Percentiles rank a stretch among this genome's conserved stretches.
Conservation (phyloP, 2,329 filamentous ascomycete species). For the Aspergillus eucalypticola region DNA sequence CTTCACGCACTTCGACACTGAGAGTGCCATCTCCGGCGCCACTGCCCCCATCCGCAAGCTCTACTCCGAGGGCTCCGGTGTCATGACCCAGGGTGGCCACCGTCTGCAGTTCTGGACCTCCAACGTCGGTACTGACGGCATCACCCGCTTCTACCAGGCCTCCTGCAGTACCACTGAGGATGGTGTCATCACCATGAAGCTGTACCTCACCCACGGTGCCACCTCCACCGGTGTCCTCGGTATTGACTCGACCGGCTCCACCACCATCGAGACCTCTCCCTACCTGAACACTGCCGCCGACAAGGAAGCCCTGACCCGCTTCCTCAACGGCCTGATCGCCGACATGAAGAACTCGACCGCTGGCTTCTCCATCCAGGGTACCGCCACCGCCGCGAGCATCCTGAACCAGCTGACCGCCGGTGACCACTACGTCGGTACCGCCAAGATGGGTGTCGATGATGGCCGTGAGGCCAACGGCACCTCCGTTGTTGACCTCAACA, state of each 20-base stretch:
- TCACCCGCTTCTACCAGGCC: slow-evolving; percentile 25
- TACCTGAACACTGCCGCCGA: slow-evolving; percentile 20
- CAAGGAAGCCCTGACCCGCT: slow-evolving; percentile 15
- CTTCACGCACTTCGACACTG: slow-evolving; percentile 22
- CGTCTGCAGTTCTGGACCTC: slow-evolving; percentile 26
- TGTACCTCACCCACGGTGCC: slow-evolving; percentile 24
- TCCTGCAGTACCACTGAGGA: slow-evolving; percentile 19
- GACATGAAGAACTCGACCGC: slow-evolving; percentile 15
- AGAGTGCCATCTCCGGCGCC: slow-evolving; percentile 13
- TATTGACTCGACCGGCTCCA: slow-evolving; percentile 17
- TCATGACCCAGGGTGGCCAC: slow-evolving; percentile 22
- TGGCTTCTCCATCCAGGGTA: slow-evolving; percentile 19
- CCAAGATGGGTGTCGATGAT: slow-evolving; percentile 61
- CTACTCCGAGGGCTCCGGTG: slow-evolving; percentile 16
- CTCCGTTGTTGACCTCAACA: slow-evolving; percentile 63
- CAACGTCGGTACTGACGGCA: slow-evolving; percentile 19
- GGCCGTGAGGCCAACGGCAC: slow-evolving; percentile 54
- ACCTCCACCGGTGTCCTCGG: slow-evolving; percentile 22
- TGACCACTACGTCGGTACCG: slow-evolving; percentile 53
- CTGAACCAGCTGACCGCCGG: slow-evolving; percentile 46
- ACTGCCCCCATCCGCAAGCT: slow-evolving; percentile 10
- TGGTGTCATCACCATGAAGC: slow-evolving; percentile 21
- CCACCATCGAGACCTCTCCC: slow-evolving; percentile 16
- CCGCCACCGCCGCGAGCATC: slow-evolving; percentile 14
- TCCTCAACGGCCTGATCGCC: slow-evolving; percentile 16